Percentiles rank a stretch among this genome's conserved stretches.
Evolutionary conservation across 805 yeast genomes (phyloP).

Genomic region (Zygotorulaspora danielsina): DNA sequence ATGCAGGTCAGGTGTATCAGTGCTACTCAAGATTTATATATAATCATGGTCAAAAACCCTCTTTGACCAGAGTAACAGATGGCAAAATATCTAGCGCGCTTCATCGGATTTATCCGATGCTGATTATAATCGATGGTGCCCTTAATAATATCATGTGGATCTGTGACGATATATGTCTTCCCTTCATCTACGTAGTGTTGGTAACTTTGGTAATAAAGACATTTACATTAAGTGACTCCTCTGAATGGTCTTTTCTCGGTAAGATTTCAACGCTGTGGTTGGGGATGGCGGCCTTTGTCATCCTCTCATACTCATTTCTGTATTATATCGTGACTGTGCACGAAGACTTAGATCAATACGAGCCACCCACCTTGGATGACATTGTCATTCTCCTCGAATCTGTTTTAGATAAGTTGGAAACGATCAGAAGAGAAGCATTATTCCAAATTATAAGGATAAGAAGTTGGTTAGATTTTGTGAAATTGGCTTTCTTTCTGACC

Average conservation of each 20-base stretch:
- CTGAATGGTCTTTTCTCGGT: neutral
- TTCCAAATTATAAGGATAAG: constrained; percentile 3
- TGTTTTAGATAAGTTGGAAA: constrained; percentile 25
- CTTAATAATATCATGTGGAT: constrained; percentile 31
- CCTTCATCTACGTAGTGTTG: constrained; percentile 25
- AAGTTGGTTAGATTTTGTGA: constrained; percentile 1
- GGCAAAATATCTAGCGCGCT: constrained; percentile 22
- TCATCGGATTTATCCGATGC: constrained; percentile 26
- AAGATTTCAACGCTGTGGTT: constrained; percentile 16
- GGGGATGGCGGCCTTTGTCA: constrained; percentile 20
- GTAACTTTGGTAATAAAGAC: constrained; percentile 17
- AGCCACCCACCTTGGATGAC: constrained; percentile 35
- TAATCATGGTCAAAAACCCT: constrained; percentile 22
- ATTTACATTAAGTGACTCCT: constrained; percentile 8
- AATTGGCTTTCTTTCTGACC: constrained; percentile 14
- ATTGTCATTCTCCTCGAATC: constrained; percentile 26
- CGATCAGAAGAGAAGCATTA: constrained; percentile 19
- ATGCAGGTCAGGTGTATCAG: constrained; percentile 5
- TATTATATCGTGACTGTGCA: constrained; percentile 24
- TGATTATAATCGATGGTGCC: constrained; percentile 27
- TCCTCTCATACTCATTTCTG: constrained; percentile 15
- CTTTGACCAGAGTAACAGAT: constrained; percentile 24
- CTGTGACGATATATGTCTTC: constrained; percentile 26
- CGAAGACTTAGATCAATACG: constrained; percentile 19
- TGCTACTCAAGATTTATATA: constrained; percentile 20